Conservation (phyloP, 108 stramenopile species). For the Pseudonitzschia multiseries region DNA sequence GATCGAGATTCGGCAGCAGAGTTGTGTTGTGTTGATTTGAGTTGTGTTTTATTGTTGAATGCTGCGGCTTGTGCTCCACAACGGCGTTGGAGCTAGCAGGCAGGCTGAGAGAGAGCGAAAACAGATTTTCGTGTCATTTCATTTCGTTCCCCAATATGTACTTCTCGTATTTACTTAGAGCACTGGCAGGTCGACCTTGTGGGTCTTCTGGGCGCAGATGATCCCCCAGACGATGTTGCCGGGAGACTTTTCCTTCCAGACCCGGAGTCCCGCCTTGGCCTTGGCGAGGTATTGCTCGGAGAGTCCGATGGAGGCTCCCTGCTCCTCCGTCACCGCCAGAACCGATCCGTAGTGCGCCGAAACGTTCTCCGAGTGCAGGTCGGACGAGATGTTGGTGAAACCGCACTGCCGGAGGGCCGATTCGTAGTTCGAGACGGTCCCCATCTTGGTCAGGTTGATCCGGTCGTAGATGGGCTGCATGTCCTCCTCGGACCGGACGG, state of each 20-base stretch:
- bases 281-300: conserved; percentile 30
- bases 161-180: too few relatives aligned
- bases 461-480: conserved; percentile 47
- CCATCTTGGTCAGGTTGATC: conserved; percentile 44
- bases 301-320: conserved; percentile 30
- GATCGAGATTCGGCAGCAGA: too few relatives aligned
- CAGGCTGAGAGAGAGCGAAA: too few relatives aligned
- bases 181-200: conserved; percentile 34
- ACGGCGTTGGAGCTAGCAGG: too few relatives aligned
- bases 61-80: too few relatives aligned
- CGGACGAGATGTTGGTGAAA: conserved; percentile 35
- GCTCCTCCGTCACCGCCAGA: conserved; percentile 29
- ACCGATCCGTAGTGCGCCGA: conserved; percentile 39
- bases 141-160: too few relatives aligned
- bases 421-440: conserved; percentile 42
- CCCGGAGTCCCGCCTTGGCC: conserved; percentile 34
- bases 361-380: conserved; percentile 40
- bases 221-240: conserved; percentile 48
- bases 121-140: too few relatives aligned
- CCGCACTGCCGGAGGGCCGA: conserved; percentile 30
- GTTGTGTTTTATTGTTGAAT: too few relatives aligned
- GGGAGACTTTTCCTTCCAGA: conserved; percentile 40
- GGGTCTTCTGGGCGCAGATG: conserved; percentile 43
- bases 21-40: too few relatives aligned
- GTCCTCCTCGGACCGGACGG: conserved; percentile 16